Conservation (phyloP, 2,329 filamentous ascomycete species). For the Neofusicoccum parvum region DNA sequence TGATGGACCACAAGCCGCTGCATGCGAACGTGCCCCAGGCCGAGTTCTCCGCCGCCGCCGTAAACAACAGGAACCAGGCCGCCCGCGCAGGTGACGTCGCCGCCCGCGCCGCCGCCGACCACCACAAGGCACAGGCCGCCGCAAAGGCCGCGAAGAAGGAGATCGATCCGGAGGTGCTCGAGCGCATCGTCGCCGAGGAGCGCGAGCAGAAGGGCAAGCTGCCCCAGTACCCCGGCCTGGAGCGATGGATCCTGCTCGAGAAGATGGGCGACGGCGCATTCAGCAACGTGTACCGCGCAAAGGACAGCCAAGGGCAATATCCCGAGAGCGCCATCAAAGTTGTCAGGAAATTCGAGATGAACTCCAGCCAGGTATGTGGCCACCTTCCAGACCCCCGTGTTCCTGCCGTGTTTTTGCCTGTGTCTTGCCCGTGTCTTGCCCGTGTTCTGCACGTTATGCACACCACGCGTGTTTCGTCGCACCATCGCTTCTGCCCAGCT, state of each 20-base stretch:
- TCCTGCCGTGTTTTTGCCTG: neutral
- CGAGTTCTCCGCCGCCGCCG: conserved; percentile 65
- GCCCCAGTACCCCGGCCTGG: conserved; percentile 80
- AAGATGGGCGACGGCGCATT: conserved; percentile 99
- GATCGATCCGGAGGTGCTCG: conserved; percentile 68
- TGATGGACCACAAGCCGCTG: conserved; percentile 59
- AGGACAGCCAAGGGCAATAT: conserved; percentile 70
- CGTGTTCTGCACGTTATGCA: conserved; percentile 13
- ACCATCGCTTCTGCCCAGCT: conserved; percentile 24
- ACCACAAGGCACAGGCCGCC: conserved; percentile 56
- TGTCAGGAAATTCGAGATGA: conserved; percentile 98
- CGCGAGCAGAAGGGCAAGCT: conserved; percentile 83
- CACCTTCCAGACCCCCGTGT: conserved; percentile 30
- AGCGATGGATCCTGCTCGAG: conserved; percentile 82
- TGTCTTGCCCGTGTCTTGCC: conserved; percentile 23
- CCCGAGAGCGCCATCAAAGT: conserved; percentile 96
- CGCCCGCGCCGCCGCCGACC: conserved; percentile 63
- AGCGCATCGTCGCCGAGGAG: conserved; percentile 88
- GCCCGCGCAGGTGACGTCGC: conserved; percentile 69
- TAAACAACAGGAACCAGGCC: conserved; percentile 64
- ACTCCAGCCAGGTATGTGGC: conserved; percentile 89
- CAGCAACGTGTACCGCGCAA: conserved; percentile 95
- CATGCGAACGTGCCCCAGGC: conserved; percentile 52
- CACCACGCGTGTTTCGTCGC: conserved; percentile 12
- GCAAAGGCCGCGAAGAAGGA: conserved; percentile 48